Percentiles rank a stretch among this genome's conserved stretches.
These are phyloP conservation scores for Trichoderma koningiopsis DNA, from an alignment of 2,329 filamentous ascomycete species.

Conservation along the genomic window DNA sequence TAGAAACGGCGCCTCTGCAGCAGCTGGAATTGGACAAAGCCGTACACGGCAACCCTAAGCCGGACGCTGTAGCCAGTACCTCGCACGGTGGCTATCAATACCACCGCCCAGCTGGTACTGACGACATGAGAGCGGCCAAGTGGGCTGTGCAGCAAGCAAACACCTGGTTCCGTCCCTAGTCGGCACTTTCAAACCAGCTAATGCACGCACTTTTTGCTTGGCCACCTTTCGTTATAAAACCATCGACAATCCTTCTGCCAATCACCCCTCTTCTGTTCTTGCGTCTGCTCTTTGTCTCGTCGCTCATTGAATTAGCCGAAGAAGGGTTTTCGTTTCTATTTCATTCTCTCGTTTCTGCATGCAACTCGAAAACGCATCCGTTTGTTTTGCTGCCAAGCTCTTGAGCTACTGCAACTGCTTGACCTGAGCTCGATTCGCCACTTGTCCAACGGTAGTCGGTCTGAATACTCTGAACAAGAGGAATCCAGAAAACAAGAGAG, in stretches of 20 bases:
- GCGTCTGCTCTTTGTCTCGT: not conserved
- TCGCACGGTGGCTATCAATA: constrained; percentile 8
- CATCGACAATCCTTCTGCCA: not conserved
- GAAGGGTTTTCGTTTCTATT: not conserved
- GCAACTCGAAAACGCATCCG: not conserved
- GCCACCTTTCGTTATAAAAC: not conserved
- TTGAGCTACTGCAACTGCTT: not conserved
- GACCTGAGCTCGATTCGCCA: not conserved
- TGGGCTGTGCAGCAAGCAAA: constrained; percentile 22
- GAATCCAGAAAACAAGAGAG: not conserved
- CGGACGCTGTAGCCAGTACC: not conserved
- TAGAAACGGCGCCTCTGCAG: not conserved
- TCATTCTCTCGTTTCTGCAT: not conserved
- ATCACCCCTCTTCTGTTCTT: not conserved
- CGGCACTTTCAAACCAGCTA: constrained; percentile 8
- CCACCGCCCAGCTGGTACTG: not conserved
- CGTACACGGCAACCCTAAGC: not conserved
- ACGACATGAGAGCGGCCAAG: not conserved
- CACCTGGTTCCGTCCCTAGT: constrained; percentile 11
- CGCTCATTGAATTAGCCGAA: constrained; percentile 1
- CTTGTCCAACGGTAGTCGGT: not conserved
- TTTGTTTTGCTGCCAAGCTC: not conserved
- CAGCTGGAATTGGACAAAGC: not conserved
- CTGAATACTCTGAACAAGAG: not conserved
- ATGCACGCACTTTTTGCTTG: constrained; percentile 2